phyloP scores from a whole-genome alignment of 1,284 basidiomycete species.

The Papiliotrema fonsecae region DNA sequence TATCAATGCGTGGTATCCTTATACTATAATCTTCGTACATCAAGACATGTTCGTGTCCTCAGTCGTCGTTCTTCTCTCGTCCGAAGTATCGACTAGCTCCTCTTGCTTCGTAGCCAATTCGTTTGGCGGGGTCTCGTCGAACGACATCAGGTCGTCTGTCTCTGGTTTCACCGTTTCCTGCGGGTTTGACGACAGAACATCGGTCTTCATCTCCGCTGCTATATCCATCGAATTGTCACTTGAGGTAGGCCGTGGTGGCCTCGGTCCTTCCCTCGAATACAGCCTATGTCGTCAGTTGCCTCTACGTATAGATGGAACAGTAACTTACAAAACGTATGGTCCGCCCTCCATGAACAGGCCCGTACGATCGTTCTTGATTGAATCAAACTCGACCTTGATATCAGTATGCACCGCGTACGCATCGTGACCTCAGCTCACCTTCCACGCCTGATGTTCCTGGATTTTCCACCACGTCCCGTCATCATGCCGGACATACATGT shows the following conservation, averaged over 20 bases:
- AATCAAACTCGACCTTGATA: conserved; percentile 25
- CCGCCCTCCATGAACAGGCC: conserved; percentile 43
- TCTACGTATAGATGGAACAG: neutral
- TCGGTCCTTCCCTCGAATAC: conserved; percentile 25
- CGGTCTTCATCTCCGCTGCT: neutral
- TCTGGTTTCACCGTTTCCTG: neutral
- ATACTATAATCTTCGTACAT: no score
- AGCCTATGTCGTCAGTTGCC: conserved; percentile 7
- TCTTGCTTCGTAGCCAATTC: no score
- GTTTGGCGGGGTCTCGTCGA: neutral
- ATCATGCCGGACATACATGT: conserved; percentile 27
- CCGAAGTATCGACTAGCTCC: neutral
- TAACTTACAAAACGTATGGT: conserved; percentile 26
- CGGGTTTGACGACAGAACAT: neutral
- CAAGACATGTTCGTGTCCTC: no score
- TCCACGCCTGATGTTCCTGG: conserved; percentile 25
- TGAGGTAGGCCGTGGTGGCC: conserved; percentile 6
- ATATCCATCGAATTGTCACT: neutral
- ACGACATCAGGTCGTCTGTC: neutral
- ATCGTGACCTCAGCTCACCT: conserved; percentile 15
- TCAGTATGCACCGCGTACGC: neutral
- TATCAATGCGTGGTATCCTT: no score
- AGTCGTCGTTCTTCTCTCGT: neutral
- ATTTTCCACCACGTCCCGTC: conserved; percentile 38
- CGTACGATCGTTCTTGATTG: conserved; percentile 27